Conservation (phyloP, 305 asterid species). For the Solanum hybrid region DNA sequence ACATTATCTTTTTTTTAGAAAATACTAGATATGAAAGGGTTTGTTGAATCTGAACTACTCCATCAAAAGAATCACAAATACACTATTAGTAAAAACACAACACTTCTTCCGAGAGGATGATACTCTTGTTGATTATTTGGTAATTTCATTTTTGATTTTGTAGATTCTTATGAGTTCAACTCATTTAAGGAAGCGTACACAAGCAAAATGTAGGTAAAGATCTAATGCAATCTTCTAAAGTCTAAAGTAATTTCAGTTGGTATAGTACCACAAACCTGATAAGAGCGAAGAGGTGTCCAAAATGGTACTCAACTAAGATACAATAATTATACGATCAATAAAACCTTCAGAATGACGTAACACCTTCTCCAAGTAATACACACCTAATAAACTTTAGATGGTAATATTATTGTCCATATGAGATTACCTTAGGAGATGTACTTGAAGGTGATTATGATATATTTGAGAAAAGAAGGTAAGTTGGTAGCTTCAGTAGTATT, state of each 20-base stretch:
- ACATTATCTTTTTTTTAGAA: too few relatives aligned
- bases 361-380: background rate
- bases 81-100: background rate
- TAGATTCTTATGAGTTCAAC: background rate
- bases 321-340: background rate
- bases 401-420: background rate
- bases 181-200: background rate
- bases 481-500: background rate
- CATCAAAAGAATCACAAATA: background rate
- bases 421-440: background rate
- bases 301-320: background rate
- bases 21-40: background rate
- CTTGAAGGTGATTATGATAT: background rate
- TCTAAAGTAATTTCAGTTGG: background rate
- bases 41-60: background rate
- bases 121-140: background rate
- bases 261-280: background rate
- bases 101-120: background rate
- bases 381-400: background rate
- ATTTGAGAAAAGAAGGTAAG: background rate
- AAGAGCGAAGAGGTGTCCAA: background rate
- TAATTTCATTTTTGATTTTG: background rate
- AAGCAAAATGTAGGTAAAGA: background rate
- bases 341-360: background rate
- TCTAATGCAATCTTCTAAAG: background rate